Conservation (phyloP, 2,329 filamentous ascomycete species). For the Botrytis hyacinthi region DNA sequence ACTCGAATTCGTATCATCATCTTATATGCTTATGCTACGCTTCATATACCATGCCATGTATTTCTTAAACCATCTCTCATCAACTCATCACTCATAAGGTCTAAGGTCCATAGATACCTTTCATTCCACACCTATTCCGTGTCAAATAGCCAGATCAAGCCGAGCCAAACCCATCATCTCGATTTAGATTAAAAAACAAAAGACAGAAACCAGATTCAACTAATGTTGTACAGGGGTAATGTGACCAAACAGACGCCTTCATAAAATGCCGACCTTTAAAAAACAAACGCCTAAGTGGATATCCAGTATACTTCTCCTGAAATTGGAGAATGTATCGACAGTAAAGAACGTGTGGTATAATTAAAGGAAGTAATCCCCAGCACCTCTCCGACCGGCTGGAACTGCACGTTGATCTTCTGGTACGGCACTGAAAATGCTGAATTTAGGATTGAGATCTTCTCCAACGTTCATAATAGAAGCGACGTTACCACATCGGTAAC, state of each 20-base stretch:
- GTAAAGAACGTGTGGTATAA: conserved; percentile 19
- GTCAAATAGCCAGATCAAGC: background rate
- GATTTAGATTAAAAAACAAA: conserved; percentile 3
- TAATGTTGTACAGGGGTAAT: conserved; percentile 18
- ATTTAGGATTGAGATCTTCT: conserved; percentile 81
- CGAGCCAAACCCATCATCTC: conserved; percentile 8
- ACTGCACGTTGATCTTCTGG: conserved; percentile 80
- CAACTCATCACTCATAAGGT: conserved; percentile 13
- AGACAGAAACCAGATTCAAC: conserved; percentile 18
- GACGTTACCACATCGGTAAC: conserved; percentile 52
- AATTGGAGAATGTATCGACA: conserved; percentile 14
- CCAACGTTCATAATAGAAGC: conserved; percentile 86
- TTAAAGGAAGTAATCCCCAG: conserved; percentile 66
- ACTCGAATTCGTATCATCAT: background rate
- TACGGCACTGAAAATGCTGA: conserved; percentile 90
- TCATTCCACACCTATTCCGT: background rate
- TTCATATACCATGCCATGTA: background rate
- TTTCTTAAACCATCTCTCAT: background rate
- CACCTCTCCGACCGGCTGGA: conserved; percentile 66
- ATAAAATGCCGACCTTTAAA: conserved; percentile 16
- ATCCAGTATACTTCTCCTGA: conserved; percentile 17
- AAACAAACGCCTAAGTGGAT: conserved; percentile 13
- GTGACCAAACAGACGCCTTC: conserved; percentile 15
- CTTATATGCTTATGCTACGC: background rate
- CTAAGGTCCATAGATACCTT: conserved; percentile 2